Conservation (phyloP, 768 basidiomycete genomes). For the Lyophyllum atratum region DNA sequence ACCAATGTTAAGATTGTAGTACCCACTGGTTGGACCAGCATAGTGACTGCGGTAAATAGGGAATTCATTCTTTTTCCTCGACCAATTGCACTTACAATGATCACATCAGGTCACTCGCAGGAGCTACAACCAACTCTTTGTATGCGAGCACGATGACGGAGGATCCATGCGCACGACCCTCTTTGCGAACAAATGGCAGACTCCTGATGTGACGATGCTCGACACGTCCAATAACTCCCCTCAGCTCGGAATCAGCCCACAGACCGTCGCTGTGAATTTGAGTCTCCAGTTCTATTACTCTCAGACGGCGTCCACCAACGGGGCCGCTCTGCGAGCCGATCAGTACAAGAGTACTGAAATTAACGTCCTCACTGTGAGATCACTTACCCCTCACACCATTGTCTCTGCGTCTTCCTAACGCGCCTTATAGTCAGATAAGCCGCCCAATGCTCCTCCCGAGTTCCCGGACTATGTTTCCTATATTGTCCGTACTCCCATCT, state of each 20-base stretch:
- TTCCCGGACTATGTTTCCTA: conserved; percentile 18
- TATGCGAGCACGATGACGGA: conserved; percentile 1
- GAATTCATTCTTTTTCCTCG: background rate
- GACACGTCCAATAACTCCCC: background rate
- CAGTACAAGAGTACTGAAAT: conserved; percentile 13
- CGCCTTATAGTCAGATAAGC: conserved; percentile 1
- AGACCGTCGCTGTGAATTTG: conserved; percentile 2
- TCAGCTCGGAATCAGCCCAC: conserved; percentile 7
- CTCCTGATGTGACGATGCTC: conserved; percentile 7
- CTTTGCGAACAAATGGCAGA: conserved; percentile 6
- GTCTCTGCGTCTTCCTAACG: background rate
- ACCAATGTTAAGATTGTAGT: conserved; percentile 7
- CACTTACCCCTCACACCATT: background rate
- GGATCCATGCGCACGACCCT: background rate
- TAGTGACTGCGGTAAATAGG: conserved; percentile 7
- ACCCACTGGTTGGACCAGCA: conserved; percentile 10
- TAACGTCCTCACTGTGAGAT: conserved; percentile 14
- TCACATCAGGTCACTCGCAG: conserved; percentile 5
- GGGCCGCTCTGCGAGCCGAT: conserved; percentile 1
- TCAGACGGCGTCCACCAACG: background rate
- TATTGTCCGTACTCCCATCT: conserved; percentile 2
- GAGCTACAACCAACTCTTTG: conserved; percentile 17
- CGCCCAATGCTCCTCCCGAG: conserved; percentile 7
- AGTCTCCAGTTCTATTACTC: conserved; percentile 11
- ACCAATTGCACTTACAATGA: background rate